Evolutionary conservation across 2,329 filamentous ascomycete species (phyloP), one percentile per base, ranked within the genome.

Genomic region (Phyllosticta capitalensis): DNA sequence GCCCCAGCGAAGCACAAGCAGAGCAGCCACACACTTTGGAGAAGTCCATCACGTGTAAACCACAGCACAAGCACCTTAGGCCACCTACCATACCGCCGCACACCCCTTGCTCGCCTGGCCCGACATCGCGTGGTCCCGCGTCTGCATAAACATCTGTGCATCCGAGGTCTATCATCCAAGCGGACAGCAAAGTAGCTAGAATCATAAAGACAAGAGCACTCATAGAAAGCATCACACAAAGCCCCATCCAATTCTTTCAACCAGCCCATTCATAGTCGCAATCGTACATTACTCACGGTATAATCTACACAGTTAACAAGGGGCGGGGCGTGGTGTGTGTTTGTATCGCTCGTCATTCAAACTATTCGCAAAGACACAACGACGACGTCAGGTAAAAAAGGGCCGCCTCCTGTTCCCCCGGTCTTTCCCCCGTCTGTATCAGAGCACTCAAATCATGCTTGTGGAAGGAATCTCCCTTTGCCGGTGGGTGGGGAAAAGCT

Each of bases 401-500:
- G n/a, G n/a, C n/a, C n/a, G n/a, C n/a, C n/a, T n/a, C n/a, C n/a
- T n/a, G n/a, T n/a, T n/a, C n/a, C n/a, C n/a, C 12, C 30, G 10
- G 30, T 14, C 30, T 10, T 17, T 10, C 5, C 30, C 9, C 17
- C 30, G 9, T 38, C 17, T 14, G 30, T 14, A 14, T 12, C 30
- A 4, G 30, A 38, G 30, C 30, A 38, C n/a, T n/a, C 30, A 38
- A 38, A 38, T 38, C 30, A 38, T 38, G 30, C 30, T 38, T n/a
- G 22, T 5, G 6, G 22, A 20, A 54, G 14, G 26, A 54, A 20
- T 45, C 12, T 10, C 28, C 51, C n/a, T n/a, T n/a, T n/a, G n/a
- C n/a, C n/a, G n/a, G n/a, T n/a, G n/a, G n/a, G n/a, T n/a, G 51
- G 22, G 28, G 56, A 58, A 57, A 48, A 28, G 26, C n/a, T 58